Evolutionary conservation across 371 early-diverging fungal species (phyloP), one percentile per base, ranked within the genome.

Genomic region (Fennellomyces sp.): DNA sequence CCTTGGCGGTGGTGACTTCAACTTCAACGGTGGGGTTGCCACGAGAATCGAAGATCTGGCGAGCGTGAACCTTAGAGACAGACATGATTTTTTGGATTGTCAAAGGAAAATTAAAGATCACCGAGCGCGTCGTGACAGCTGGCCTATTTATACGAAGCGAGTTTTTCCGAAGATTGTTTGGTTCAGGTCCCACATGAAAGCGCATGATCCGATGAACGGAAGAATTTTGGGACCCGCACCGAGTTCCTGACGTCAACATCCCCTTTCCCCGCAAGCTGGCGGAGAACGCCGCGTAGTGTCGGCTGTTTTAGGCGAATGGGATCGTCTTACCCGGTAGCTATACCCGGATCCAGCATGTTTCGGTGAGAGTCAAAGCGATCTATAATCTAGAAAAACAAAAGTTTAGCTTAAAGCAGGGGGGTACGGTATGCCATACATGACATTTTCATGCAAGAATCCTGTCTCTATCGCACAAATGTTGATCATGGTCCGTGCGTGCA

Each of bases 11-110:
- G 72, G 93, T 91, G 70, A 99, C 85, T 66, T 99, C 99, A 45
- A 99, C 98, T 84, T 99, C 99, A 55, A 98, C 93, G 64, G 99
- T 99, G 63, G 99, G 99, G 89, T 95, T 96, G 63, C 99, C 99
- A 71, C 99, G 90, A 53, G 99, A 99, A 82, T 98, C 97, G 72
- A 97, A 97, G 82, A 99, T 97, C 83, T 97, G 97, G 76, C 99
- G 94, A 66, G 98, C 98, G 83, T 91, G 89, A 68, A 97, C 87
- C 76, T 93, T 88, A 61, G 79, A 71, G 71, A 91, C 87, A 51
- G 85, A 80, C 83, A 66, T 76, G 29, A 38, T 67, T 33, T 23
- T 50, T 29, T 2, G 48, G 54, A 23, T 15, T 29, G 45, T 41
- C 11, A 48, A 29, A 56, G 21, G 58, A 36, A 54, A 42, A 61